A percentile compares a stretch with the other conserved stretches of the same genome.
Evolutionary conservation across 2,329 filamentous ascomycete species (phyloP).

Genomic region (Colletotrichum truncatum): DNA sequence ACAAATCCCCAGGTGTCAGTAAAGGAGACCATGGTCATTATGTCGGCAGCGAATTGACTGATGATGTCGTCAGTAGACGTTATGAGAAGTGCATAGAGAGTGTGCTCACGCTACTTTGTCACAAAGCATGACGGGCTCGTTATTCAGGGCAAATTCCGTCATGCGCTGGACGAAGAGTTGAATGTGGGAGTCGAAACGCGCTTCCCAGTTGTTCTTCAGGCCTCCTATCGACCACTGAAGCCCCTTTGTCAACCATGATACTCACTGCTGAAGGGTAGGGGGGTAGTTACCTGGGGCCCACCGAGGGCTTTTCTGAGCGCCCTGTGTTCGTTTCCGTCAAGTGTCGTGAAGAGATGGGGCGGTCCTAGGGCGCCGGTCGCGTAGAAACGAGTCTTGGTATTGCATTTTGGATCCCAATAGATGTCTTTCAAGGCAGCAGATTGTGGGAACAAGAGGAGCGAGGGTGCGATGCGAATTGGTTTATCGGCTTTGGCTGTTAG

Average conservation of each 20-base stretch:
- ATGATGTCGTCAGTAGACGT: neutral
- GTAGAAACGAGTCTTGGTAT: slow-evolving; percentile 2
- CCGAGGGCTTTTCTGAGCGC: slow-evolving; percentile 1
- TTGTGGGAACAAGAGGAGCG: slow-evolving; percentile 10
- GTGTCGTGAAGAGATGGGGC: slow-evolving; percentile 6
- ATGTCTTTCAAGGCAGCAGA: slow-evolving; percentile 5
- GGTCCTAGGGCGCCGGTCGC: slow-evolving; percentile 6
- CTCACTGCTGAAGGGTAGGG: neutral
- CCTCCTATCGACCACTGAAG: slow-evolving; percentile 8
- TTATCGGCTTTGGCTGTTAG: neutral
- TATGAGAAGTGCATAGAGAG: too few relatives aligned
- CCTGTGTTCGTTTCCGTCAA: slow-evolving; percentile 6
- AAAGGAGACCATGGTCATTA: slow-evolving; percentile 21
- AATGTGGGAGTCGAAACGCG: slow-evolving; percentile 11
- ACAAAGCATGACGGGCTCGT: slow-evolving; percentile 3
- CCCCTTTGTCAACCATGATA: neutral
- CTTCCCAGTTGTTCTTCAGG: slow-evolving; percentile 18
- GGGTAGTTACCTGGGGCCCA: neutral
- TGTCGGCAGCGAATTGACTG: slow-evolving; percentile 18
- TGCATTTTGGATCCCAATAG: slow-evolving; percentile 19
- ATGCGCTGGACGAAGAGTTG: slow-evolving; percentile 5
- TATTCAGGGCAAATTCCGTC: neutral
- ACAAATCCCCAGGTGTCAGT: slow-evolving; percentile 19
- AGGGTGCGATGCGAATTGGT: slow-evolving; percentile 11
- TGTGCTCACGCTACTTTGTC: slow-evolving; percentile 11